phyloP scores from a whole-genome alignment of 345 rosid species.

The Heritiera fomes region DNA sequence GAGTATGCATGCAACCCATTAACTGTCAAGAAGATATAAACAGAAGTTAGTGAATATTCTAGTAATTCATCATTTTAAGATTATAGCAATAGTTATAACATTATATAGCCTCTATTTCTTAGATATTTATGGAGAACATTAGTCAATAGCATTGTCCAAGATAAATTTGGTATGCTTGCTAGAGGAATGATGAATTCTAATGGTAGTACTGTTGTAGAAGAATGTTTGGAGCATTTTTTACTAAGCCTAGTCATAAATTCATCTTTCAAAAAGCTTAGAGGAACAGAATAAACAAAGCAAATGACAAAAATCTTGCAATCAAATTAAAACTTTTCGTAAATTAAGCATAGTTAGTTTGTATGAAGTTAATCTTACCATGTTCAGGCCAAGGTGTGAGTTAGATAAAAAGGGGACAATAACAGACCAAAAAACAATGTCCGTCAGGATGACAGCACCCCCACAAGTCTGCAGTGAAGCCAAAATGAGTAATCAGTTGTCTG shows the following conservation, averaged over 20 bases:
- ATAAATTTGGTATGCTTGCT: neutral
- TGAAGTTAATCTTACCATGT: slow-evolving; percentile 44
- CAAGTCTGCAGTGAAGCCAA: slow-evolving; percentile 46
- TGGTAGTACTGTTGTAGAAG: too few species aligned
- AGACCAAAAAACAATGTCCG: slow-evolving; percentile 78
- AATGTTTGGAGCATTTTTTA: neutral
- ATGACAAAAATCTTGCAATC: neutral
- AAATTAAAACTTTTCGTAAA: neutral
- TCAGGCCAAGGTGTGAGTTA: slow-evolving; percentile 55
- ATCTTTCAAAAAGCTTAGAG: slow-evolving; percentile 8
- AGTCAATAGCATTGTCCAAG: neutral
- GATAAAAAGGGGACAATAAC: slow-evolving; percentile 71
- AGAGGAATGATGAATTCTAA: neutral
- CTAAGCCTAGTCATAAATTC: neutral
- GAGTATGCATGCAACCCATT: slow-evolving; percentile 80
- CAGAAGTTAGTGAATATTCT: neutral
- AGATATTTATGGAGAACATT: neutral
- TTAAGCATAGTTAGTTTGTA: neutral
- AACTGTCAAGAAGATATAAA: slow-evolving; percentile 43
- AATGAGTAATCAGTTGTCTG: neutral
- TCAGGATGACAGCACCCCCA: slow-evolving; percentile 79
- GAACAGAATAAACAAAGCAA: neutral
- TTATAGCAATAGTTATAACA: neutral
- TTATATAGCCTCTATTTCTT: too few species aligned
- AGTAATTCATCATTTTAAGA: neutral